Base-by-base conservation (phyloP, 306 rosid genomes). In the Quercus glauca region DNA sequence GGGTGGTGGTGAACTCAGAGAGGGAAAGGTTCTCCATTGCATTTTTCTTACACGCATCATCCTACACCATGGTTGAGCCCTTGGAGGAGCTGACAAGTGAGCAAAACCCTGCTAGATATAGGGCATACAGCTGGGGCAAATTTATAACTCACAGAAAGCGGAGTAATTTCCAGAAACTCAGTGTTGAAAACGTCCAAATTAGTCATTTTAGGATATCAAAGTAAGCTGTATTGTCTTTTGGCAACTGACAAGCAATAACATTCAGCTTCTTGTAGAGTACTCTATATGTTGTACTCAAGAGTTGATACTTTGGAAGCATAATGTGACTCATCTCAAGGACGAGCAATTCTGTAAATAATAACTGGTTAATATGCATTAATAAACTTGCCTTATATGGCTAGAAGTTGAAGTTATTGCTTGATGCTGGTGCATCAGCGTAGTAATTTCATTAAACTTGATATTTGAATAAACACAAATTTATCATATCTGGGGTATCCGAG, bases 41-140 rank as follows among this genome's bases (percentile, higher is more conserved):
- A 0, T 86, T 77, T 81, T 88, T 88, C 85, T 76, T 90, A 55
- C 83, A 76, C 63, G 94, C 98, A 12, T 56, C 91, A 55, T 97
- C 87, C 69, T 78, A 79, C 85, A 85, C 82, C 21, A 15, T 79
- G 45, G 88, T 41, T n/a, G 58, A 79, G 60, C 91, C 90, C 0
- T 57, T 89, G 69, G 74, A 86, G 31, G 88, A 86, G 85, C 86
- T 91, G 2, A 56, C 25, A 41, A 41, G 64, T 73, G 81, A 86
- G 19, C 79, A 86, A 64, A 84, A 79, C 67, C 84, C 45, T 37
- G 45, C 45, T 41, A 41, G 8, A 41, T 0, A 41, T 41, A 41
- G 45, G 45, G 45, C 11, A 41, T 2, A 41, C 11, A 83, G 41
- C 28, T 90, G 45, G 90, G 95, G 95, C 15, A 92, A 87, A 83